Evolutionary conservation across 495 filamentous ascomycete species (phyloP), one percentile per base, ranked within the genome.

Genomic region (Penicillium maclennaniae): DNA sequence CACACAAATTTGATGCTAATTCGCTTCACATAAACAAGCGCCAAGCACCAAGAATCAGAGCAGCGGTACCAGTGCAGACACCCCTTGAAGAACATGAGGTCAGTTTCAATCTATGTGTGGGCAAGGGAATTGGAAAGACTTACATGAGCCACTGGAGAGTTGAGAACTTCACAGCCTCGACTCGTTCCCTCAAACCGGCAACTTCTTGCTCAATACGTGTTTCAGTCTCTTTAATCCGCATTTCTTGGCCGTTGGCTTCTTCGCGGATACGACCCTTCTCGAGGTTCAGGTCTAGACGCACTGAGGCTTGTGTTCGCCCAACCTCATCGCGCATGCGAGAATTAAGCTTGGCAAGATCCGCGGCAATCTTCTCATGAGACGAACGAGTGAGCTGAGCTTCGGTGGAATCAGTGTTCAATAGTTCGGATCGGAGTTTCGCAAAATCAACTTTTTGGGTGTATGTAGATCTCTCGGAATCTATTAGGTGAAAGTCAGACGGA

Each of bases 401-500:
- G 43, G 88, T 91, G 40, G 87, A 91, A 71, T 99, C 95, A 5
- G 91, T 83, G 9, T 88, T 88, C 0, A 95, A 82, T 2, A 99
- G 83, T 69, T 99, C 93, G 23, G 89, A 92, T 66, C 93, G 90
- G 17, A 97, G 84, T 76, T 97, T 96, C n/a, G 93, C 90, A 62
- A 99, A 97, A 73, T 99, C 93, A 50, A 99, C 95, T 71, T 97
- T 97, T 66, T 97, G 95, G 0, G 91, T 96, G 72, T 99, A 99
- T 3, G 90, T 95, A 6, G 89, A 86, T 59, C 77, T 59, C 57
- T 80, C 79, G 41, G 79, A 76, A 50, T 81, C 79, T 81, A 55
- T 21, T 1, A 12, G 31, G 31, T 14, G 10, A 34, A 14, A 14
- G 31, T 34, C 31, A 34, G 31, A 34, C 10, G 15, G 8, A 34